phyloP scores from a whole-genome alignment of 768 basidiomycete genomes.

The Naematelia aurantialba region DNA sequence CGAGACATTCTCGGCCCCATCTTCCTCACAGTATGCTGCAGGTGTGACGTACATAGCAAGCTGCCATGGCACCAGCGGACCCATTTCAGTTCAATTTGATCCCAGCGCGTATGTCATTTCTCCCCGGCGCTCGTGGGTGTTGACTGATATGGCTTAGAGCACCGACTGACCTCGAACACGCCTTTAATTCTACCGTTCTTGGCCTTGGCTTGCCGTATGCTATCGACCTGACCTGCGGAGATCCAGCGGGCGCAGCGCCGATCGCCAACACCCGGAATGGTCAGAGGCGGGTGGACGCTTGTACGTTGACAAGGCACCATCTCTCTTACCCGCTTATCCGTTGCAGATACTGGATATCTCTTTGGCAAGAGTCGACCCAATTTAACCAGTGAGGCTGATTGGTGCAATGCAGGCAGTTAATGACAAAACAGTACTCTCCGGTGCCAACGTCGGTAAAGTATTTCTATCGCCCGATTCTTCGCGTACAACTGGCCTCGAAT shows the following conservation, averaged over 20 bases:
- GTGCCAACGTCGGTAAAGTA: slow-evolving; percentile 34
- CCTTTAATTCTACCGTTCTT: slow-evolving; percentile 32
- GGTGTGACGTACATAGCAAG: slow-evolving; percentile 26
- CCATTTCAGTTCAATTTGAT: slow-evolving; percentile 38
- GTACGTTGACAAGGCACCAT: slow-evolving; percentile 14
- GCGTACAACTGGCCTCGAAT: slow-evolving; percentile 40
- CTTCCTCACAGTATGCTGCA: slow-evolving; percentile 12
- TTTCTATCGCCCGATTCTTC: slow-evolving; percentile 24
- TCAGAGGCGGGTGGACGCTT: slow-evolving; percentile 35
- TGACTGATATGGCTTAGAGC: background rate
- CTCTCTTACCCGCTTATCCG: background rate
- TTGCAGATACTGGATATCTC: slow-evolving; percentile 22
- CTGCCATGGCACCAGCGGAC: slow-evolving; percentile 37
- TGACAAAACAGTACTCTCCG: slow-evolving; percentile 23
- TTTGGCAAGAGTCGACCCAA: slow-evolving; percentile 30
- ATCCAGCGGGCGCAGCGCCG: slow-evolving; percentile 34
- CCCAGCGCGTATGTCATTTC: slow-evolving; percentile 13
- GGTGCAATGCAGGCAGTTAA: background rate
- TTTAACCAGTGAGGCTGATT: slow-evolving; percentile 23
- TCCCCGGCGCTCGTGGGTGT: too few species aligned
- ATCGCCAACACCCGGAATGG: slow-evolving; percentile 38
- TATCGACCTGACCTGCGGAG: slow-evolving; percentile 38
- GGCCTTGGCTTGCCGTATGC: slow-evolving; percentile 33
- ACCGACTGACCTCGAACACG: slow-evolving; percentile 26
- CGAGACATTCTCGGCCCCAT: slow-evolving; percentile 35